Percentiles rank a stretch among this genome's conserved stretches.
Evolutionary conservation across 202 grass and related monocot species (phyloP).

Genomic region (Bolboschoenoplectus hybrid): DNA sequence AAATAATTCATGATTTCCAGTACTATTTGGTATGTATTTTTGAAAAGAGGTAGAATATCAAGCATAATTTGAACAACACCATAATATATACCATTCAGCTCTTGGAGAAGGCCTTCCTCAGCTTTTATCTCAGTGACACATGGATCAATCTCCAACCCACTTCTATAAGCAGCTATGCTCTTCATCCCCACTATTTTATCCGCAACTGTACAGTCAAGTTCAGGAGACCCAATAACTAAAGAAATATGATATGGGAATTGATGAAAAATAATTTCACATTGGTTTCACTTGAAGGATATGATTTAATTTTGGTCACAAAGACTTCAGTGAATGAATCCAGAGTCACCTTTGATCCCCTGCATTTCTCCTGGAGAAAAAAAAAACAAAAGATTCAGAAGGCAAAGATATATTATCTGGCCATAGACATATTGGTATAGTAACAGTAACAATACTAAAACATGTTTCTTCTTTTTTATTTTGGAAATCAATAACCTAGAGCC

Average conservation of each 20-base stretch:
- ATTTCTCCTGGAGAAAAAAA: conserved; percentile 61
- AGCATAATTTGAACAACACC: not conserved
- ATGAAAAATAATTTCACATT: conserved; percentile 16
- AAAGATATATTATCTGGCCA: conserved; percentile 3
- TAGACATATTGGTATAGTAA: conserved; percentile 21
- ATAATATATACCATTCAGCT: conserved; percentile 59
- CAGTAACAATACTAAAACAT: not conserved
- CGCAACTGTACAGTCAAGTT: conserved; percentile 59
- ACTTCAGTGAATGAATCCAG: conserved; percentile 75
- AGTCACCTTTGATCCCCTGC: conserved; percentile 66
- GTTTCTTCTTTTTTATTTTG: not conserved
- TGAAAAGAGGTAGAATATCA: not conserved
- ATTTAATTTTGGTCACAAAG: conserved; percentile 72
- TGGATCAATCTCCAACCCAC: conserved; percentile 82
- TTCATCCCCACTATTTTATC: conserved; percentile 82
- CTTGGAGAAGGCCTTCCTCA: conserved; percentile 74
- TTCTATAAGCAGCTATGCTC: conserved; percentile 93
- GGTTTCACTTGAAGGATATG: conserved; percentile 67
- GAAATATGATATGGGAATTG: conserved; percentile 20
- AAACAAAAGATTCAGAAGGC: not conserved
- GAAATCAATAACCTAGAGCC: conserved; percentile 1
- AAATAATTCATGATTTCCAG: conserved; percentile 13
- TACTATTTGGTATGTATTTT: not conserved
- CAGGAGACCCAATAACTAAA: conserved; percentile 49
- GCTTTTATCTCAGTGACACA: conserved; percentile 68